A percentile compares a stretch with the other conserved stretches of the same genome.
These are phyloP conservation scores for Teratosphaeria gauchensis DNA, from an alignment of 2,329 filamentous ascomycete genomes.

Conservation along the genomic window DNA sequence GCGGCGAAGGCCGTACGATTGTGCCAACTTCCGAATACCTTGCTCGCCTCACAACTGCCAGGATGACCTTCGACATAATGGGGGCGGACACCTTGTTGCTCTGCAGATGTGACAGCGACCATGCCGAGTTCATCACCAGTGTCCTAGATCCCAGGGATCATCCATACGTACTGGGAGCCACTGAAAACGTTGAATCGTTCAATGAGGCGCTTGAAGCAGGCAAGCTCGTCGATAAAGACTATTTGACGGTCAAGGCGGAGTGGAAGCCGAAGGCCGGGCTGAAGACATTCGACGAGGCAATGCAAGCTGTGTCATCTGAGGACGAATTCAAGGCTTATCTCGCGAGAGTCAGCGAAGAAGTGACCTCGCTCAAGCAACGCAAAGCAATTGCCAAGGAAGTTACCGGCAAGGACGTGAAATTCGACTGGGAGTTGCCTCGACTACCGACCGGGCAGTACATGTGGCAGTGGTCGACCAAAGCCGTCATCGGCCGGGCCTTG, in stretches of 20 bases:
- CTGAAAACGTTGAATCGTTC: background rate
- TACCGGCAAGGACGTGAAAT: background rate
- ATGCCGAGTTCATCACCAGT: conserved; percentile 9
- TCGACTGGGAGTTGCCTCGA: background rate
- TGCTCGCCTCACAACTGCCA: background rate
- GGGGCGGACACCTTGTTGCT: conserved; percentile 4
- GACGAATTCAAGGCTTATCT: background rate
- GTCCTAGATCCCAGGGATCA: conserved; percentile 6
- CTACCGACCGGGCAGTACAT: background rate
- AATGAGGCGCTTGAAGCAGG: background rate
- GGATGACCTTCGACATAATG: background rate
- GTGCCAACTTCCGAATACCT: background rate
- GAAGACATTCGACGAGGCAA: background rate
- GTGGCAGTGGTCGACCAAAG: background rate
- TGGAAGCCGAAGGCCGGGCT: background rate
- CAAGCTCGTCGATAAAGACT: background rate
- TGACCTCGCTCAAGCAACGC: background rate
- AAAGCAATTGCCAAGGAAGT: background rate
- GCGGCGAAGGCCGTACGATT: background rate
- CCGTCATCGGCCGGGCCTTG: background rate
- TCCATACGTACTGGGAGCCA: conserved; percentile 5
- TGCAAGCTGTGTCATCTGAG: background rate
- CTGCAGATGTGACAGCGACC: conserved; percentile 6
- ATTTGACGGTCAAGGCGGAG: background rate
- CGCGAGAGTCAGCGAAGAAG: background rate